A percentile compares a stretch with the other conserved stretches of the same genome.
These are phyloP conservation scores for Solanum hybrid DNA, from an alignment of 305 asterid species.

Conservation along the genomic window DNA sequence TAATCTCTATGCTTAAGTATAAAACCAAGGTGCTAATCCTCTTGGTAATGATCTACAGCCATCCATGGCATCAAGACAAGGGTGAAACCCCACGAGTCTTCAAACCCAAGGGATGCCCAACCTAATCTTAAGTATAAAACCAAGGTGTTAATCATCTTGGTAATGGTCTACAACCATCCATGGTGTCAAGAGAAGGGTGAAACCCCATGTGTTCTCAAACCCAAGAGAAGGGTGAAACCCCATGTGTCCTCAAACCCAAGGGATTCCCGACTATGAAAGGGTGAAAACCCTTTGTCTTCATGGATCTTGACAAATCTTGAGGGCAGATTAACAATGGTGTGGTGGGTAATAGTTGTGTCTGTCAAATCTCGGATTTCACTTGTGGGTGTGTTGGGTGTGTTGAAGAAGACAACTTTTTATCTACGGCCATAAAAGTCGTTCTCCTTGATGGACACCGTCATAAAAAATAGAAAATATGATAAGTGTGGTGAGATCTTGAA, in stretches of 20 bases:
- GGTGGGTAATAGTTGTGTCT: not conserved
- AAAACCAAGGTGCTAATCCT: not conserved
- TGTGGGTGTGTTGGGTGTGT: not conserved
- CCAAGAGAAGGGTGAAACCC: not conserved
- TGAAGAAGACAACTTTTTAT: not conserved
- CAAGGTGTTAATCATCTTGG: not conserved
- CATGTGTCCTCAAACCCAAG: not conserved
- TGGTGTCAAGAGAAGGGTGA: not conserved
- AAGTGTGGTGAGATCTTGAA: not conserved
- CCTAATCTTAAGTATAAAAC: not conserved
- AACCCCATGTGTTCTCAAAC: not conserved
- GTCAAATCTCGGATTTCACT: not conserved
- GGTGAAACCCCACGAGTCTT: not conserved
- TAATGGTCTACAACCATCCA: not conserved
- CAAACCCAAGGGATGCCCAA: not conserved
- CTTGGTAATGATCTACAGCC: not conserved
- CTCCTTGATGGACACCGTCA: not conserved
- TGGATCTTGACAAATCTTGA: not conserved
- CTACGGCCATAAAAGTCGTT: not conserved
- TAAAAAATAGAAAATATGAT: not conserved
- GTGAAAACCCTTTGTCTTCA: not conserved
- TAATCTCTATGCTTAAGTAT: not conserved
- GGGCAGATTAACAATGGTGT: not conserved
- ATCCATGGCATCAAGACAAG: not conserved
- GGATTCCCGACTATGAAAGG: not conserved